These are phyloP conservation scores for Beauveria pseudobassiana DNA, from an alignment of 2,329 filamentous ascomycete species.

Conservation along the genomic window DNA sequence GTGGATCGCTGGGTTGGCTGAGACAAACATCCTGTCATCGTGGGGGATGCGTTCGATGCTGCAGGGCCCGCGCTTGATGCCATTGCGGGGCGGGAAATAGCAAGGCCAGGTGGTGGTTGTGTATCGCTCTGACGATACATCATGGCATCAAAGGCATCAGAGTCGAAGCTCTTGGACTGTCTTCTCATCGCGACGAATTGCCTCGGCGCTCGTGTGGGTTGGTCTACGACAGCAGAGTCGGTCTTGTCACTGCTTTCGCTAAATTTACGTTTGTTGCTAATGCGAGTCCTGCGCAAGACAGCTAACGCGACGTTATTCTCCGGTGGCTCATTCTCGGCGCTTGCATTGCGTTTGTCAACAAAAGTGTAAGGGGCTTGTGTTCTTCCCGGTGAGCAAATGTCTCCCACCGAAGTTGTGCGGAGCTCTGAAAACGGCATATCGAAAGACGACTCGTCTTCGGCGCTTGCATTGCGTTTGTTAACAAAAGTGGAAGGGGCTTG, in stretches of 20 bases:
- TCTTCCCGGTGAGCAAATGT: no score
- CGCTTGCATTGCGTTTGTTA: background rate
- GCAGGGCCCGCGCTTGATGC: background rate
- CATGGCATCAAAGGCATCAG: constrained; percentile 14
- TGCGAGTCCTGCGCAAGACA: background rate
- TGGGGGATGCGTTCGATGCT: background rate
- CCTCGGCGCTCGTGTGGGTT: background rate
- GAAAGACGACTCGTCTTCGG: background rate
- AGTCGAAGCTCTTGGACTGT: constrained; percentile 9
- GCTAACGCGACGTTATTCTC: background rate
- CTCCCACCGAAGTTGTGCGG: no score
- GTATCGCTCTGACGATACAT: constrained; percentile 12
- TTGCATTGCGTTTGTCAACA: background rate
- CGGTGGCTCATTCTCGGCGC: background rate
- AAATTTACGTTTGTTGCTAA: background rate
- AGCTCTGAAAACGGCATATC: background rate
- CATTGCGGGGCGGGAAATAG: background rate
- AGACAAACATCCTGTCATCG: constrained; percentile 31
- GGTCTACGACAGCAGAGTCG: background rate
- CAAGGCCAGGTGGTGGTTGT: background rate
- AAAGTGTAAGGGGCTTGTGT: background rate
- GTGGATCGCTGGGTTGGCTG: constrained; percentile 45
- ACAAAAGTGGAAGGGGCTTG: no score
- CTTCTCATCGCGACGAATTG: background rate
- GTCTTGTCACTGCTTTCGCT: background rate